phyloP scores from a whole-genome alignment of 768 basidiomycete species.

The Kwoniella newhampshirensis region DNA sequence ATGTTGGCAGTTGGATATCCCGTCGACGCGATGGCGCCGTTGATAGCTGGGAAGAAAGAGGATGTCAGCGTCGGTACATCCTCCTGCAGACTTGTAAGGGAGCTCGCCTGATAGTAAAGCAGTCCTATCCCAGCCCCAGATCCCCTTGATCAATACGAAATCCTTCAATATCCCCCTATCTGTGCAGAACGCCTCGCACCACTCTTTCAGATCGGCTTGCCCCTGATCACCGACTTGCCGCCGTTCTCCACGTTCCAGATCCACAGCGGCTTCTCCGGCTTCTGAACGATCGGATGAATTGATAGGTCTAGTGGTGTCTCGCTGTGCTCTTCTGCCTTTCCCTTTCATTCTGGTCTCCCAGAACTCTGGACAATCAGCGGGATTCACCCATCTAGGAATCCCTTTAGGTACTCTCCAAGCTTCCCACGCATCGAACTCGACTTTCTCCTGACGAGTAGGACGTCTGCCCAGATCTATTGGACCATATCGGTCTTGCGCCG shows the following conservation, averaged over 20 bases:
- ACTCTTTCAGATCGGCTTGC: constrained; percentile 68
- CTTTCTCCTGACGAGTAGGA: constrained; percentile 6
- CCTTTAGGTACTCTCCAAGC: constrained; percentile 24
- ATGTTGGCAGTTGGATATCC: constrained; percentile 49
- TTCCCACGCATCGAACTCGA: constrained; percentile 10
- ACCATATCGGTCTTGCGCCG: background rate
- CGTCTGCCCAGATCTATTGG: constrained; percentile 16
- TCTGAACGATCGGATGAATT: constrained; percentile 2
- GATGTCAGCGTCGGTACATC: background rate
- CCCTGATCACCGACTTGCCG: constrained; percentile 46
- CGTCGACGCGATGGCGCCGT: constrained; percentile 31
- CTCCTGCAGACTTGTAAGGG: too few species aligned
- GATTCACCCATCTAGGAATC: constrained; percentile 54
- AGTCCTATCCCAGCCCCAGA: constrained; percentile 63
- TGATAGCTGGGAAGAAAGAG: constrained; percentile 21
- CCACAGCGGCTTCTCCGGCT: constrained; percentile 6
- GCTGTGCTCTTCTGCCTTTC: constrained; percentile 57
- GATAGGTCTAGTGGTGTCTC: constrained; percentile 49
- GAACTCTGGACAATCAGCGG: constrained; percentile 23
- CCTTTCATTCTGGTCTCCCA: constrained; percentile 37
- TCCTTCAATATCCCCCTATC: constrained; percentile 72
- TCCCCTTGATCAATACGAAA: constrained; percentile 69
- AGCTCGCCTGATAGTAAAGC: constrained; percentile 54
- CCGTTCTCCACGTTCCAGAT: constrained; percentile 1
- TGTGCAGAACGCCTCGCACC: constrained; percentile 80